Evolutionary conservation across 352 stramenopile genomes (phyloP).

Genomic region (Elongisporangium senticosum): DNA sequence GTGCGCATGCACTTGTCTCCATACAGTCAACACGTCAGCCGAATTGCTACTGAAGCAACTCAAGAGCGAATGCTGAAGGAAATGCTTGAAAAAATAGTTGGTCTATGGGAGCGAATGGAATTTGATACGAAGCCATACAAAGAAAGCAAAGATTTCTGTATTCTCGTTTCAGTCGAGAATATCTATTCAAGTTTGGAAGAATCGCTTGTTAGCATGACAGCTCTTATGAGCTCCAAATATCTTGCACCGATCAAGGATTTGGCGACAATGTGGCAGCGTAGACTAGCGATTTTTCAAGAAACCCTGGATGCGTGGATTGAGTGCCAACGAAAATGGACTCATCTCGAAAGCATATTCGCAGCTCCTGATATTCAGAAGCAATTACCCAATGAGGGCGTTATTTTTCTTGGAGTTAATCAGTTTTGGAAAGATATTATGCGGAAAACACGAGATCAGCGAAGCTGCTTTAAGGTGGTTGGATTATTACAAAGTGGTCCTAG

Average conservation of each 20-base stretch:
- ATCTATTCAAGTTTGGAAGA: conserved; percentile 85
- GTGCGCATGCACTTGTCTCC: conserved; percentile 75
- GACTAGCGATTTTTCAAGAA: conserved; percentile 74
- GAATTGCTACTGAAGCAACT: conserved; percentile 78
- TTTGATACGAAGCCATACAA: conserved; percentile 90
- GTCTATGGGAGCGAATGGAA: conserved; percentile 75
- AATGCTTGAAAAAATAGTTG: conserved; percentile 84
- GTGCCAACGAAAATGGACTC: conserved; percentile 76
- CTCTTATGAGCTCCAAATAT: conserved; percentile 87
- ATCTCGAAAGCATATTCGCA: conserved; percentile 80
- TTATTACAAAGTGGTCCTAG: background rate
- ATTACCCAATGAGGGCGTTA: conserved; percentile 54
- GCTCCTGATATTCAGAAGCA: conserved; percentile 82
- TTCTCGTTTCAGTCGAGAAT: conserved; percentile 74
- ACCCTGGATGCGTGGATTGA: conserved; percentile 78
- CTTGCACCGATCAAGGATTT: conserved; percentile 72
- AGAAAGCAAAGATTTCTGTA: conserved; percentile 84
- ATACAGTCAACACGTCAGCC: conserved; percentile 72
- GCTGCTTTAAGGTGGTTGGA: conserved; percentile 64
- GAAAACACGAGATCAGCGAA: conserved; percentile 47
- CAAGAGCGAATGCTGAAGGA: conserved; percentile 87
- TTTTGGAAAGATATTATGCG: conserved; percentile 82
- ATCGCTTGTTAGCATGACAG: conserved; percentile 86
- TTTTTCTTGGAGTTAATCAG: conserved; percentile 59
- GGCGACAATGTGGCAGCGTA: conserved; percentile 59